These are phyloP conservation scores for Penicillium janthinellum DNA, from an alignment of 2,329 filamentous ascomycete genomes.

Conservation along the genomic window DNA sequence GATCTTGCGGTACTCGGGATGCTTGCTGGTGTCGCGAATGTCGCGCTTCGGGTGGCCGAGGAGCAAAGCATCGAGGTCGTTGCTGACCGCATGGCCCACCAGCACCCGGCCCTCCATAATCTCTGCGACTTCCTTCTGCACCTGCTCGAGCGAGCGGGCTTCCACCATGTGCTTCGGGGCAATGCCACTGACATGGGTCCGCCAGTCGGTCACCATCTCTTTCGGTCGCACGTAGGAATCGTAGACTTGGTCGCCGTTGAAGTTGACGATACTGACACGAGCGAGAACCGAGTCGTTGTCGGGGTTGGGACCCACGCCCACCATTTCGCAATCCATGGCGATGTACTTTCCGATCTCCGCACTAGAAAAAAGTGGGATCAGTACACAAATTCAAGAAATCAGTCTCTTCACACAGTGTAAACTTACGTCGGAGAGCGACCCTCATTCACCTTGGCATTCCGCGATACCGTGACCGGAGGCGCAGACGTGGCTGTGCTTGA, in stretches of 20 bases:
- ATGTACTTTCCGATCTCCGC: slow-evolving; percentile 84
- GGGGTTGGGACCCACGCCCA: slow-evolving; percentile 69
- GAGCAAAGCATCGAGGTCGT: slow-evolving; percentile 73
- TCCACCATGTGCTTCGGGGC: slow-evolving; percentile 69
- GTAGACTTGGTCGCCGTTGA: slow-evolving; percentile 88
- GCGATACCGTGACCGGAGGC: slow-evolving; percentile 42
- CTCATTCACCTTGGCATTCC: slow-evolving; percentile 61
- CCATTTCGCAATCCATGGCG: slow-evolving; percentile 97
- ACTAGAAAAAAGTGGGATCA: slow-evolving; percentile 39
- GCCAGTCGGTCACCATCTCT: slow-evolving; percentile 83
- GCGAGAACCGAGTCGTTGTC: slow-evolving; percentile 75
- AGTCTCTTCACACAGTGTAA: neutral
- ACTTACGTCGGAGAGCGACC: slow-evolving; percentile 56
- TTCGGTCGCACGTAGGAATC: slow-evolving; percentile 85
- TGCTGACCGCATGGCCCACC: slow-evolving; percentile 80
- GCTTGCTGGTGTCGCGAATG: slow-evolving; percentile 81
- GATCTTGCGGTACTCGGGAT: slow-evolving; percentile 70
- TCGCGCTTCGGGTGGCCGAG: slow-evolving; percentile 77
- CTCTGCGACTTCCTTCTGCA: slow-evolving; percentile 70
- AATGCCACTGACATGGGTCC: slow-evolving; percentile 83
- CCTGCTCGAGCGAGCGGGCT: slow-evolving; percentile 72
- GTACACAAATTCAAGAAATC: neutral
- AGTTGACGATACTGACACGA: slow-evolving; percentile 88
- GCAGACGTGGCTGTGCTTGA: slow-evolving; percentile 54
- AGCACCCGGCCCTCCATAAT: slow-evolving; percentile 72